Evolutionary conservation across 345 rosid genomes (phyloP), one percentile per base, ranked within the genome.

Genomic region (Trapa bicornis): DNA sequence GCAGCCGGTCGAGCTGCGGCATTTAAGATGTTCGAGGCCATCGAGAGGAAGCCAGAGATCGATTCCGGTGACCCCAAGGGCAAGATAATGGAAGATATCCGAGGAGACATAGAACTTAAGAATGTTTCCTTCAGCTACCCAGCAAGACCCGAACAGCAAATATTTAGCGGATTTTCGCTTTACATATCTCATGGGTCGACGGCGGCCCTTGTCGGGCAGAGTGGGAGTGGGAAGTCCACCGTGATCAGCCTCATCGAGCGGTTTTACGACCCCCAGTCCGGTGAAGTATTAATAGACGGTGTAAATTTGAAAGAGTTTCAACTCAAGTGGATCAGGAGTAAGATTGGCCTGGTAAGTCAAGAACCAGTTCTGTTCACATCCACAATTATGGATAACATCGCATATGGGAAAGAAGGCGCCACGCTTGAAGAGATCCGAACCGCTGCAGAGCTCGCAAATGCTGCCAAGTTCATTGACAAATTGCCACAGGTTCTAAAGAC

Each of bases 151-250:
- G 78, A 85, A 6, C 95, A 90, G 50, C 83, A 75, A 33, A 83
- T 90, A 45, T 88, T 90, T 53, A 64, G 72, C 5, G 90, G 95
- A 1, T 90, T 90, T 72, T 87, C 87, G n/a, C 81, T 90, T 47
- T 70, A 69, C 36, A 87, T 90, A 37, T 67, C 85, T 0, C 79
- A 84, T 29, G 95, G 97, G 16, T 73, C 87, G 33, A 87, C 90
- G 22, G 80, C 85, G 16, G 97, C 97, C 16, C 68, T 90, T 70
- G 97, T 90, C 54, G 97, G 97, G 48, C 90, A 90, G 67, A 90
- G 95, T 37, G 97, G 97, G 67, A 90, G 97, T 62, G 95, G 95
- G 37, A 90, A 87, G 75, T 90, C 97, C n/a, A 90, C 97, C 0
- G 91, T 82, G 1, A 82, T 88, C 41, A 88, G 89, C 77, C 72